Conservation (phyloP, 139 green algal species). For the Micractinium conductrix region DNA sequence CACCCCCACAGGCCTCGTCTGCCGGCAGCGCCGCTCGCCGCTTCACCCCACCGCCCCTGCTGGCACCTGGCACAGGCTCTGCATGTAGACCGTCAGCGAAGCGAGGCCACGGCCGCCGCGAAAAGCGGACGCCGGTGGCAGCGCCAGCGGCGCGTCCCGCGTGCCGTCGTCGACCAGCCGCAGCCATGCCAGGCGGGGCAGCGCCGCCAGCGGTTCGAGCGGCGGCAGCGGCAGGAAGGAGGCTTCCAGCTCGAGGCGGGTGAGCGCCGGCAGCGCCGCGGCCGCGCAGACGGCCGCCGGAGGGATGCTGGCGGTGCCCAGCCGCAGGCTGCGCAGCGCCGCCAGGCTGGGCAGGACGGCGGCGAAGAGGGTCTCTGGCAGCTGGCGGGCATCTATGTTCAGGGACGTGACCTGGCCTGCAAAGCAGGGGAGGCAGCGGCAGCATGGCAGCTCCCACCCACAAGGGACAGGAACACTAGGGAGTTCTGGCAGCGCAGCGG, state of each 20-base stretch:
- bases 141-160: background rate
- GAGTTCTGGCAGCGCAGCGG: no score
- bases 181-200: background rate
- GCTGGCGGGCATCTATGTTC: background rate
- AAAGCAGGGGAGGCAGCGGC: no score
- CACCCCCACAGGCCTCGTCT: no score
- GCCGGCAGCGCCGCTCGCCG: no score
- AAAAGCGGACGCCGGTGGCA: background rate
- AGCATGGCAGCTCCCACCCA: no score
- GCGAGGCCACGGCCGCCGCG: background rate
- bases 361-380: background rate
- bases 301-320: background rate
- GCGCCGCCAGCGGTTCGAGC: background rate
- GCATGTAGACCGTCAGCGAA: background rate
- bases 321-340: background rate
- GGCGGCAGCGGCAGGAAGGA: background rate
- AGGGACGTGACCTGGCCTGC: background rate
- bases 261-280: background rate
- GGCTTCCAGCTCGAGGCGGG: background rate
- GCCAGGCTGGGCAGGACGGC: background rate
- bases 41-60: no score
- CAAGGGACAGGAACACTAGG: no score
- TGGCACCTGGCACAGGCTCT: background rate
- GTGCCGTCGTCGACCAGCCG: background rate
- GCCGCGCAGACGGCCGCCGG: background rate